phyloP scores from a whole-genome alignment of 75 land plant genomes.

The Larix kaempferi region DNA sequence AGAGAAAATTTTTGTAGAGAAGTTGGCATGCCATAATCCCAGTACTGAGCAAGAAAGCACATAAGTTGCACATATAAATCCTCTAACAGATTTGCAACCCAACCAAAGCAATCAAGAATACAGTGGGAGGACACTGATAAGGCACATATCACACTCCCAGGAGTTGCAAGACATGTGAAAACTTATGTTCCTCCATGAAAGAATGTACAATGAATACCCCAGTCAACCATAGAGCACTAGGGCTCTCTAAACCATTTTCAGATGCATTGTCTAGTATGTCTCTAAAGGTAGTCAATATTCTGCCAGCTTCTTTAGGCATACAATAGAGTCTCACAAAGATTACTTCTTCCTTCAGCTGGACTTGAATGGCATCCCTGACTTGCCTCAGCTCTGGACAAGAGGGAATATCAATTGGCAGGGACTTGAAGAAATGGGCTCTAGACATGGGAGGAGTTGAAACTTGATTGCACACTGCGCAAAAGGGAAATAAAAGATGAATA shows the following conservation, averaged over 20 bases:
- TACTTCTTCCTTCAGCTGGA: too few species aligned
- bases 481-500: constrained; percentile 34
- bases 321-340: constrained; percentile 45
- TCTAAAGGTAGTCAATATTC: constrained; percentile 35
- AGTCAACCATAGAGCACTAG: constrained; percentile 23
- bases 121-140: constrained; percentile 25
- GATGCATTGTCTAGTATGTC: too few species aligned
- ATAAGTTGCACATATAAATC: too few species aligned
- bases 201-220: constrained; percentile 28
- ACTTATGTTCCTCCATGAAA: constrained; percentile 21
- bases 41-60: too few species aligned
- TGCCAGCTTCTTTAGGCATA: constrained; percentile 33
- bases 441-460: constrained; percentile 20
- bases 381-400: constrained; percentile 16
- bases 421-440: constrained; percentile 12
- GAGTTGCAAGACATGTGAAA: constrained; percentile 19
- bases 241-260: too few species aligned
- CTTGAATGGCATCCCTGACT: too few species aligned
- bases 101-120: constrained; percentile 19
- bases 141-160: constrained; percentile 35
- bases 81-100: constrained; percentile 22
- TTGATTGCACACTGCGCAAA: constrained; percentile 12
- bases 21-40: too few species aligned
- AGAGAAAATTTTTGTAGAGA: too few species aligned
- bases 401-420: constrained; percentile 30